These are phyloP conservation scores for Aspergillus quadricinctus DNA, from an alignment of 2,329 filamentous ascomycete species.

Conservation along the genomic window DNA sequence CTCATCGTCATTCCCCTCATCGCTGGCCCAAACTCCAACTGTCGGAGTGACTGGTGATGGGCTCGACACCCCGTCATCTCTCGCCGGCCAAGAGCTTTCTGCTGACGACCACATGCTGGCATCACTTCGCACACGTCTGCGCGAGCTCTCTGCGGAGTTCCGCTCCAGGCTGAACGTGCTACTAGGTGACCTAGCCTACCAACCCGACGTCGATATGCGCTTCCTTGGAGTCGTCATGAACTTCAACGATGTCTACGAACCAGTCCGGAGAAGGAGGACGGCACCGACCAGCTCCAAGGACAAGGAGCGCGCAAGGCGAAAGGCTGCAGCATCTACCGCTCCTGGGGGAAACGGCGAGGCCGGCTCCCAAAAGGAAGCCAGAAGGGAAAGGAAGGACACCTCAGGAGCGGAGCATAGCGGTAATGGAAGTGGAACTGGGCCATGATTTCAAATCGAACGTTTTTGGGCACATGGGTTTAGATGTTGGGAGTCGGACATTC, in stretches of 20 bases:
- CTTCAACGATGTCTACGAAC: conserved; percentile 95
- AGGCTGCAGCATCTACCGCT: conserved; percentile 19
- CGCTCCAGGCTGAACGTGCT: conserved; percentile 71
- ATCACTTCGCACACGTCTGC: conserved; percentile 68
- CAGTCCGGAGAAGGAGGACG: conserved; percentile 57
- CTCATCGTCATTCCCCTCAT: conserved; percentile 25
- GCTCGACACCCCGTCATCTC: conserved; percentile 38
- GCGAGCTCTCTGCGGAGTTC: conserved; percentile 71
- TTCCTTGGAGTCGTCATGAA: conserved; percentile 98
- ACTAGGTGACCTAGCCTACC: conserved; percentile 84
- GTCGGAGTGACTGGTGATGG: conserved; percentile 21
- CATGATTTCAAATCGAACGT: background rate
- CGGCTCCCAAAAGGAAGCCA: conserved; percentile 18
- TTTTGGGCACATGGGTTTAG: background rate
- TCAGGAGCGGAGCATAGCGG: background rate
- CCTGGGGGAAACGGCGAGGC: conserved; percentile 14
- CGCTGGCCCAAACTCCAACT: conserved; percentile 24
- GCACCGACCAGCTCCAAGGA: conserved; percentile 27
- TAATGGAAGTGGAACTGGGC: conserved; percentile 1
- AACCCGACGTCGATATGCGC: conserved; percentile 90
- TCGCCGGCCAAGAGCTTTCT: conserved; percentile 29
- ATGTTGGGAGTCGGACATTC: background rate
- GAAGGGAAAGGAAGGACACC: conserved; percentile 22
- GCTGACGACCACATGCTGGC: conserved; percentile 63
- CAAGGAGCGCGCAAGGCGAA: conserved; percentile 26